Evolutionary conservation across 306 rosid species (phyloP).

Genomic region (Sicyos edulis): DNA sequence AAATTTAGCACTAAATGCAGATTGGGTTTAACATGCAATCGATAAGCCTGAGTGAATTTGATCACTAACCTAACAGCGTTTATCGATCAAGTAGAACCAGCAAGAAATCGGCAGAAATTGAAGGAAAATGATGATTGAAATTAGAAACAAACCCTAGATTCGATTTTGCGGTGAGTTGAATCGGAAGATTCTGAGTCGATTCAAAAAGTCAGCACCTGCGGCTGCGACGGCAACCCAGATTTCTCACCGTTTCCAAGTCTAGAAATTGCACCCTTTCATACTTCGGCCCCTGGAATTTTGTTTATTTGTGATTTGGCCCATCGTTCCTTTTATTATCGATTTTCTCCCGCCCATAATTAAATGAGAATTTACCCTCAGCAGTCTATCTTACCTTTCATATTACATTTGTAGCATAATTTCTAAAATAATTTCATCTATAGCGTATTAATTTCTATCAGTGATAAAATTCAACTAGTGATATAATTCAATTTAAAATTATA

Average conservation of each 20-base stretch:
- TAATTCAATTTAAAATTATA: too few relatives aligned
- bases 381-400: too few relatives aligned
- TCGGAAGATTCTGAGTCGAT: slow-evolving; percentile 10
- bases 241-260: not conserved
- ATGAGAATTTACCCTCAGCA: too few relatives aligned
- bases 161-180: not conserved
- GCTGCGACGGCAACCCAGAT: not conserved
- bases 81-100: not conserved
- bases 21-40: not conserved
- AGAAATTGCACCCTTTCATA: not conserved
- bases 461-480: too few relatives aligned
- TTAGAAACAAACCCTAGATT: slow-evolving; percentile 2
- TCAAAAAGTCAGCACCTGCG: slow-evolving; percentile 10
- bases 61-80: not conserved
- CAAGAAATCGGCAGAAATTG: not conserved
- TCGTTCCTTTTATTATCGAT: not conserved
- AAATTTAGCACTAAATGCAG: not conserved
- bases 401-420: too few relatives aligned
- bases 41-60: not conserved
- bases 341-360: too few relatives aligned
- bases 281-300: not conserved
- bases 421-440: too few relatives aligned
- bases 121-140: not conserved
- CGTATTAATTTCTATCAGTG: too few relatives aligned
- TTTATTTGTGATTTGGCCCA: not conserved